Base-by-base conservation (phyloP, 2,329 filamentous ascomycete species). In the Tolypocladium capitatum region DNA sequence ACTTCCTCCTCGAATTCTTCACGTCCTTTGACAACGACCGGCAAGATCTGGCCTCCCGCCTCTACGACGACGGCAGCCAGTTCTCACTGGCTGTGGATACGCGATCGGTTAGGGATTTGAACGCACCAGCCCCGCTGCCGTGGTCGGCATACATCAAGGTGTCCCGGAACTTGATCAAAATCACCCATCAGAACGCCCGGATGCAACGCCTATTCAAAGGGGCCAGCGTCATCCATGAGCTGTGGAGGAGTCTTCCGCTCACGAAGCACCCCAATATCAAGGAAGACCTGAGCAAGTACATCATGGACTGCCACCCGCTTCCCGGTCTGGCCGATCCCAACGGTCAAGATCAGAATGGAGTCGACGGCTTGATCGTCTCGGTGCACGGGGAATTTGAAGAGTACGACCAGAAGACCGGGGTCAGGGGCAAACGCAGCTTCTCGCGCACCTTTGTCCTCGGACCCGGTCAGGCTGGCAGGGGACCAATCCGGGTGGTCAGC, bases 361-460 rank as follows among this genome's bases (percentile, higher is more conserved):
- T 91, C 20, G 84, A 86, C 53, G 87, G 88, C 8, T 76, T 94
- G 53, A 75, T 86, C 45, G 77, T 94, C 54, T 83, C 77, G 8
- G 74, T 91, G n/a, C 85, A 92, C 56, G 86, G 88, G 52, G 85
- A 91, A 58, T 94, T 88, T 51, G 81, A 91, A 44, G 89, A 95
- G 60, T 69, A 82, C 18, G 78, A 85, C 54, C 63, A 68, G 4
- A 64, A 65, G 16, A 75, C 73, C 21, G 70, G 74, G 43, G 73
- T 76, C 41, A 75, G 75, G 40, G 73, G 79, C 34, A 78, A 81
- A 55, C 81, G 88, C 51, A 88, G 84, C 62, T 94, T 94, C 64
- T 87, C 89, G 47, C 81, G 89, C 45, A 84, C 80, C 0, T 88
- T 94, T 60, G 70, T 90, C 36, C 73, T 94, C 18, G 86, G 86